Conservation (phyloP, 2,329 filamentous ascomycete species). For the Stagonosporopsis vannaccii region DNA sequence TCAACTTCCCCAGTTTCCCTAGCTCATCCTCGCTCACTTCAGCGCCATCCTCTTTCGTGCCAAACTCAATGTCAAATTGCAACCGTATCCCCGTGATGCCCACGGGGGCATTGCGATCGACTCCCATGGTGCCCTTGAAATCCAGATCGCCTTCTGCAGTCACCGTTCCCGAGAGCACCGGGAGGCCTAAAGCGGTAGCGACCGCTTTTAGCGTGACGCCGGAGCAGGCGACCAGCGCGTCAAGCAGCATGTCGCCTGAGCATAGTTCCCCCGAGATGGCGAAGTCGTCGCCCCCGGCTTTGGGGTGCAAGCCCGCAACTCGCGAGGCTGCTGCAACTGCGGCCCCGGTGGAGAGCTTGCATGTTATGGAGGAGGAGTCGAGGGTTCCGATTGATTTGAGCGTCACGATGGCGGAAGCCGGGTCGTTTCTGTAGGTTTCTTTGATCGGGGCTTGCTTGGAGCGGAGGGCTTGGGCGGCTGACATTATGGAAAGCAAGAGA, state of each 20-base stretch:
- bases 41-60: slow-evolving; percentile 34
- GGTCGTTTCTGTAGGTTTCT: slow-evolving; percentile 54
- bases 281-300: slow-evolving; percentile 55
- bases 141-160: slow-evolving; percentile 58
- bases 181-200: slow-evolving; percentile 56
- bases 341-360: slow-evolving; percentile 55
- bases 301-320: slow-evolving; percentile 57
- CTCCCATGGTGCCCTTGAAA: slow-evolving; percentile 59
- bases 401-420: slow-evolving; percentile 55
- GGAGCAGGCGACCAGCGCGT: slow-evolving; percentile 59
- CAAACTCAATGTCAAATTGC: slow-evolving; percentile 54
- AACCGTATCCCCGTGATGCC: slow-evolving; percentile 58
- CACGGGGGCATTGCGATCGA: slow-evolving; percentile 56
- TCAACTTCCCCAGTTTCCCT: slow-evolving; percentile 57
- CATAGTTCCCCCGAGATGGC: slow-evolving; percentile 58
- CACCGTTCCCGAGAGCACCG: slow-evolving; percentile 53
- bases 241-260: slow-evolving; percentile 59
- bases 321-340: slow-evolving; percentile 51
- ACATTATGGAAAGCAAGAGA: slow-evolving; percentile 24
- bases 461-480: slow-evolving; percentile 49
- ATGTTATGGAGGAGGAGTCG: slow-evolving; percentile 56
- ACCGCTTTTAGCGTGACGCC: slow-evolving; percentile 61
- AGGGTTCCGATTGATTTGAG: slow-evolving; percentile 55
- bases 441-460: slow-evolving; percentile 59
- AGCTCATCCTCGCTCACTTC: slow-evolving; percentile 54